These are phyloP conservation scores for Amanita rimosa DNA, from an alignment of 768 basidiomycete species.

Conservation along the genomic window DNA sequence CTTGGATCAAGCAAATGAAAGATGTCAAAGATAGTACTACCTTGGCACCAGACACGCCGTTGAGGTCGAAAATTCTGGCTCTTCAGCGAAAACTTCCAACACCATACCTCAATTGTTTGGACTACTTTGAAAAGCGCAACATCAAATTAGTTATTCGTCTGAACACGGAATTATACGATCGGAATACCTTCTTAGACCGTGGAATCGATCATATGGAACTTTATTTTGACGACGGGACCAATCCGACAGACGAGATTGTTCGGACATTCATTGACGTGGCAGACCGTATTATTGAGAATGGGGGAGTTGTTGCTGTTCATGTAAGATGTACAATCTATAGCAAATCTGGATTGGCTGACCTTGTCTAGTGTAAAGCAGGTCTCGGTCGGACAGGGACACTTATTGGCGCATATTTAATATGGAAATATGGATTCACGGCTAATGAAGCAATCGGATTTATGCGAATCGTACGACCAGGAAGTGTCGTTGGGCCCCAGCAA, in stretches of 20 bases:
- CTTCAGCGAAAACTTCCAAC: slow-evolving; percentile 68
- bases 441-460: slow-evolving; percentile 95
- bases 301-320: slow-evolving; percentile 83
- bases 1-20: slow-evolving; percentile 70
- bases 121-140: slow-evolving; percentile 81
- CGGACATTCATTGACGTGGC: slow-evolving; percentile 82
- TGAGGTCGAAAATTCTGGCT: slow-evolving; percentile 34
- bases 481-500: slow-evolving; percentile 86
- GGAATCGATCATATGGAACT: slow-evolving; percentile 87
- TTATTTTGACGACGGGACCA: slow-evolving; percentile 97
- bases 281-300: slow-evolving; percentile 64
- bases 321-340: slow-evolving; percentile 32
- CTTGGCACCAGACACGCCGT: slow-evolving; percentile 13
- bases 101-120: slow-evolving; percentile 82
- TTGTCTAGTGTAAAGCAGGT: slow-evolving; percentile 82
- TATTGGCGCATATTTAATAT: slow-evolving; percentile 96
- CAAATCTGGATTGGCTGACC: slow-evolving; percentile 9
- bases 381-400: slow-evolving; percentile 93
- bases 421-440: slow-evolving; percentile 97
- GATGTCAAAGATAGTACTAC: slow-evolving; percentile 21
- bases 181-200: slow-evolving; percentile 64
- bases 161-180: slow-evolving; percentile 89
- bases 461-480: slow-evolving; percentile 93
- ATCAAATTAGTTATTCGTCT: slow-evolving; percentile 89
- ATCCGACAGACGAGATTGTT: slow-evolving; percentile 93